Percentiles rank a stretch among this genome's conserved stretches.
These are phyloP conservation scores for Cladophialophora carrionii DNA, from an alignment of 2,329 filamentous ascomycete species.

Conservation along the genomic window DNA sequence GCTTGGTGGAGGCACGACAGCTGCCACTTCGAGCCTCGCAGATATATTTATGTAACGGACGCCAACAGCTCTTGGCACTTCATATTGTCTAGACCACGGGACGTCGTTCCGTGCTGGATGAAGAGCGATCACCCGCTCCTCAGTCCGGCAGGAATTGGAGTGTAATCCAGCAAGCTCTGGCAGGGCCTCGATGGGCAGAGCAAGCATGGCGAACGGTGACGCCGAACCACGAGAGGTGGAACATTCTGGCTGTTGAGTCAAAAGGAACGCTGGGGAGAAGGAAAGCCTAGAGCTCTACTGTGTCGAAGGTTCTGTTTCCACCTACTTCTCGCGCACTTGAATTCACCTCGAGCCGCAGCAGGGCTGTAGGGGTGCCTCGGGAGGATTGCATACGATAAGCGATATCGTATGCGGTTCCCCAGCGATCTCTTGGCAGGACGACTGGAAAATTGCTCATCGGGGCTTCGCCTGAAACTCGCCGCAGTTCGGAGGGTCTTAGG, in stretches of 20 bases:
- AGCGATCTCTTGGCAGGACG: neutral
- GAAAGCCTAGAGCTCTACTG: neutral
- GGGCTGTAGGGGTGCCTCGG: too few species aligned
- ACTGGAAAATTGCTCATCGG: neutral
- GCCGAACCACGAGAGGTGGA: neutral
- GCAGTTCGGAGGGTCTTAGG: conserved; percentile 1
- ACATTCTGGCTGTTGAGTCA: too few species aligned
- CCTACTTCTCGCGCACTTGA: too few species aligned
- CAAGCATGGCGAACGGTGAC: neutral
- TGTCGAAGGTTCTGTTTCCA: too few species aligned
- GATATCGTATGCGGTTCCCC: neutral
- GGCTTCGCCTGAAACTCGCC: neutral
- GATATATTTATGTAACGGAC: neutral
- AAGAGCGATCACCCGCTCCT: neutral
- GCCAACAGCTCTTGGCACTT: neutral
- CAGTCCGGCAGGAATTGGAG: neutral
- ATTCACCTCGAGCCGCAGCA: too few species aligned
- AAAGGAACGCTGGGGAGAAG: neutral
- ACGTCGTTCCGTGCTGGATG: too few species aligned
- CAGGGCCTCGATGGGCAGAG: neutral
- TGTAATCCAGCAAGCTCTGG: neutral
- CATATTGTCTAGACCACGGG: neutral
- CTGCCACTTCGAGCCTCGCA: neutral
- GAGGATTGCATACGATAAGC: neutral
- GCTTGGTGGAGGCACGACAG: neutral